Conservation (phyloP, 805 yeast species). For the Monosporozyma servazzii region DNA sequence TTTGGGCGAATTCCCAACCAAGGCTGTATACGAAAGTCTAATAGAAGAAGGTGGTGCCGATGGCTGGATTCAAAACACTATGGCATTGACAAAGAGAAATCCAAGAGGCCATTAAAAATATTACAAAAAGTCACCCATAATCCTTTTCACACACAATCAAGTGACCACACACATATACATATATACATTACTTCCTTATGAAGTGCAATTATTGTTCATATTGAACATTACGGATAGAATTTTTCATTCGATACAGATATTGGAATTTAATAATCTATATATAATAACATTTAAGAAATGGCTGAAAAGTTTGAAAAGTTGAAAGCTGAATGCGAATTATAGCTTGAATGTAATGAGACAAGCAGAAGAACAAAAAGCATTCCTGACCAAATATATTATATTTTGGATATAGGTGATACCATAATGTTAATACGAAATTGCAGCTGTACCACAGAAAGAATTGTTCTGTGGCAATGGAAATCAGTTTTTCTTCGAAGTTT, state of each 20-base stretch:
- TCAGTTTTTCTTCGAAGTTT: background rate
- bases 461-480: background rate
- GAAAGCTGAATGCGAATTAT: background rate
- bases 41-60: slow-evolving; percentile 81
- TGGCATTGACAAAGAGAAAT: slow-evolving; percentile 57
- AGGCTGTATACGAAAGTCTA: slow-evolving; percentile 48
- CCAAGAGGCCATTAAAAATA: slow-evolving; percentile 65
- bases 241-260: background rate
- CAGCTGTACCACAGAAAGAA: background rate
- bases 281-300: background rate
- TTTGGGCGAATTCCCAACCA: slow-evolving; percentile 21
- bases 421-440: background rate
- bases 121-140: background rate
- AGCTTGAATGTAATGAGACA: background rate
- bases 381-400: background rate
- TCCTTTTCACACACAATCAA: too few relatives aligned
- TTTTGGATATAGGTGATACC: background rate
- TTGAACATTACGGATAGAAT: background rate
- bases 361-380: background rate
- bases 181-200: background rate
- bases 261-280: too few relatives aligned
- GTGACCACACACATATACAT: background rate
- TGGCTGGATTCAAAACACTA: slow-evolving; percentile 78
- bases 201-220: background rate
- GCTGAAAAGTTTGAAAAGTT: background rate